These are phyloP conservation scores for Bipolaris victoriae DNA, from an alignment of 2,329 filamentous ascomycete species.

Conservation along the genomic window DNA sequence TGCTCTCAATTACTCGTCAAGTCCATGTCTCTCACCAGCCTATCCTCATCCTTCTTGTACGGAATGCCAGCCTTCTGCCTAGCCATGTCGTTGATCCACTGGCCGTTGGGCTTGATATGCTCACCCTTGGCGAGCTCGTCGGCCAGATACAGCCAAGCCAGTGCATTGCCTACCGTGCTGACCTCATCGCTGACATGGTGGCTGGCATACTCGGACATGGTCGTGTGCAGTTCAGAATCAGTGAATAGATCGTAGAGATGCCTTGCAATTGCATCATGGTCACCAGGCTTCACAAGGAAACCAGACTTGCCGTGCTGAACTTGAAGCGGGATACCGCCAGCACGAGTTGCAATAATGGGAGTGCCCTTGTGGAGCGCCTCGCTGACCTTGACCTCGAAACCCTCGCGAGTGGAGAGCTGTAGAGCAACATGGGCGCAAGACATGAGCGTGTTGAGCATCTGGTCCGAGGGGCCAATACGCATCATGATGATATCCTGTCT, in stretches of 20 bases:
- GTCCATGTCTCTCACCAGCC: conserved; percentile 55
- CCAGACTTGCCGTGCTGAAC: conserved; percentile 74
- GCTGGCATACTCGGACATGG: conserved; percentile 69
- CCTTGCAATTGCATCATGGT: conserved; percentile 71
- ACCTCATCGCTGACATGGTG: conserved; percentile 79
- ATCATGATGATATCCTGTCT: conserved; percentile 71
- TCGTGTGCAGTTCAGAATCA: conserved; percentile 67
- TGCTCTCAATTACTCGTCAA: conserved; percentile 8
- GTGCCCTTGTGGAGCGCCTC: conserved; percentile 82
- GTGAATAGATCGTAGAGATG: conserved; percentile 71
- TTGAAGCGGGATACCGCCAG: conserved; percentile 82
- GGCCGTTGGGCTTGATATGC: conserved; percentile 63
- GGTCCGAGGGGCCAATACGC: conserved; percentile 77
- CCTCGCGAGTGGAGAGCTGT: conserved; percentile 80
- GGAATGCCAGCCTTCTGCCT: conserved; percentile 67
- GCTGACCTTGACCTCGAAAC: conserved; percentile 86
- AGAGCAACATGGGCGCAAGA: conserved; percentile 74
- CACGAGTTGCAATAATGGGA: conserved; percentile 75
- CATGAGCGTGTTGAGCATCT: conserved; percentile 78
- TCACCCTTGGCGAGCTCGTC: conserved; percentile 67
- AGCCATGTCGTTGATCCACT: conserved; percentile 78
- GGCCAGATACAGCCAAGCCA: conserved; percentile 80
- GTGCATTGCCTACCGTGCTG: conserved; percentile 77
- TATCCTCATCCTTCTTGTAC: conserved; percentile 66
- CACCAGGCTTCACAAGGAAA: conserved; percentile 74